phyloP scores from a whole-genome alignment of 176 grass and related monocot species.

The Zea mays region Zm-B73-REFERENCE-NAM-5.0 NC_050097.1:59952001-59952500 shows the following conservation, averaged over 20 bases:
- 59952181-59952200: background rate
- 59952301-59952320: background rate
- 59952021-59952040: background rate
- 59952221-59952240: background rate
- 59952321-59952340: background rate
- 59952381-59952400: background rate
- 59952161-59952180: background rate
- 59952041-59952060: conserved; percentile 23
- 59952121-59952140: conserved; percentile 1
- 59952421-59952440: conserved; percentile 5
- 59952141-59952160: conserved; percentile 3
- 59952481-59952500: conserved; percentile 1
- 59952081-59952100: background rate
- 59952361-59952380: background rate
- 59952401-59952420: conserved; percentile 13
- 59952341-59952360: background rate
- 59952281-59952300: background rate
- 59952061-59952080: background rate
- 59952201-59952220: conserved; percentile 20
- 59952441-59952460: background rate
- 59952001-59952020: conserved; percentile 14
- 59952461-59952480: background rate
- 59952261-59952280: background rate
- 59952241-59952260: background rate
- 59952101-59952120: conserved; percentile 24